A percentile compares a stretch with the other conserved stretches of the same genome.
Evolutionary conservation across 208 protist species (phyloP).

Genomic region (Trypanosoma avium): DNA sequence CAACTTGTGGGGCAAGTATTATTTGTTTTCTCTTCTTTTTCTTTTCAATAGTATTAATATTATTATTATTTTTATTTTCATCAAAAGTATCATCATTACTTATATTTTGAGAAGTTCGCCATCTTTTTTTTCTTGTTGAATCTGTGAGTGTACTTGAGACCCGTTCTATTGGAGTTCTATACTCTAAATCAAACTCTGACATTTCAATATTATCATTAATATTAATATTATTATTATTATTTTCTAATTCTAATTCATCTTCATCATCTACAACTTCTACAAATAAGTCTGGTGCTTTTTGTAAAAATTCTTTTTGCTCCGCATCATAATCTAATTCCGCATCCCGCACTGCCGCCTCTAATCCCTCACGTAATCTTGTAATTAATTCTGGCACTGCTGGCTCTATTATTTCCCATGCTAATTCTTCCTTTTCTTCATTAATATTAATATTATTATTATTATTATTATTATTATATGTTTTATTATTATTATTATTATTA

Average conservation of each 20-base stretch:
- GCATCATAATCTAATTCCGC: constrained; percentile 47
- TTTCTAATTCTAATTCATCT: not conserved
- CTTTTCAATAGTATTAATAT: not conserved
- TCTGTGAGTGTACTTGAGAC: no score
- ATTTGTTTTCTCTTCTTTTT: constrained; percentile 29
- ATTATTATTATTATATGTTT: no score
- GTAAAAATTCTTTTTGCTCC: constrained; percentile 71
- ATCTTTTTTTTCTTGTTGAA: no score
- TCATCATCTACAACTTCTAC: constrained; percentile 34
- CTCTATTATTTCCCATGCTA: constrained; percentile 21
- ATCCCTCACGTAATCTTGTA: constrained; percentile 23
- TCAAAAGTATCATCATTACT: no score
- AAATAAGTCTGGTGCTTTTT: constrained; percentile 82
- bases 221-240: not conserved
- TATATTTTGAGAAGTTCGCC: no score
- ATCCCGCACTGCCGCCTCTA: constrained; percentile 26
- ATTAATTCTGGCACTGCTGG: constrained; percentile 19
- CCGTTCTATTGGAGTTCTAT: no score
- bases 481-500: no score
- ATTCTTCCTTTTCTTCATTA: constrained; percentile 6
- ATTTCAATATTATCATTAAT: no score
- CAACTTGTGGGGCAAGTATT: constrained; percentile 56
- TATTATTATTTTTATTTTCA: not conserved
- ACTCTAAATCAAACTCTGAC: no score
- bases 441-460: no score